Evolutionary conservation across 768 basidiomycete species (phyloP).

Genomic region (Russula lepida): DNA sequence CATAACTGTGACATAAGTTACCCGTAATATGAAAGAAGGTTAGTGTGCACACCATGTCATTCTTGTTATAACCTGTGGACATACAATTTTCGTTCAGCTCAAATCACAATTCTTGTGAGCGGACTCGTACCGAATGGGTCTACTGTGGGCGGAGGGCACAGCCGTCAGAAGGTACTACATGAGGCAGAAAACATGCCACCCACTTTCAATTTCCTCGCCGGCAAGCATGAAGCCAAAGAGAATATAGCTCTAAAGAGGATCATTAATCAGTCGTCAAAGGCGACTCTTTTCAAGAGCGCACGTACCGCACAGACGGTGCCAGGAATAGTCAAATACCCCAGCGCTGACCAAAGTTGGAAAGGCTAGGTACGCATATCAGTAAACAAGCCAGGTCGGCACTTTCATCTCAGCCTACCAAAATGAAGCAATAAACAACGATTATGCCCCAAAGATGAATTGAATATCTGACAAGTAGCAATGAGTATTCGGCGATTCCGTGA

Average conservation of each 20-base stretch:
- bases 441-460: conserved; percentile 62
- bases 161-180: conserved; percentile 7
- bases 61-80: conserved; percentile 52
- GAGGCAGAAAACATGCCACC: conserved; percentile 23
- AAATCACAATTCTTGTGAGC: conserved; percentile 3
- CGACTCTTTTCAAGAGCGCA: neutral
- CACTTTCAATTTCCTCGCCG: conserved; percentile 70
- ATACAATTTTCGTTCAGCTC: conserved; percentile 1
- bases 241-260: conserved; percentile 42
- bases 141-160: conserved; percentile 22
- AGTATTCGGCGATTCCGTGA: neutral
- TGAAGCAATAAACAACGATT: conserved; percentile 50
- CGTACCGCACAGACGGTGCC: conserved; percentile 45
- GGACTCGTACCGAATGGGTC: conserved; percentile 38
- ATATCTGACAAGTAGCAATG: conserved; percentile 35
- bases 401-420: conserved; percentile 38
- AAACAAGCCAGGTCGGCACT: neutral
- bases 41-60: conserved; percentile 46
- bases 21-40: conserved; percentile 4
- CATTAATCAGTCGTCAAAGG: neutral
- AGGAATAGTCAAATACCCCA: conserved; percentile 60
- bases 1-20: no score
- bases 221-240: conserved; percentile 70
- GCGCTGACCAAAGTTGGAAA: conserved; percentile 48
- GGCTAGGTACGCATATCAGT: conserved; percentile 35